Evolutionary conservation across 345 rosid species (phyloP).

Genomic region (Hibiscus syriacus): DNA sequence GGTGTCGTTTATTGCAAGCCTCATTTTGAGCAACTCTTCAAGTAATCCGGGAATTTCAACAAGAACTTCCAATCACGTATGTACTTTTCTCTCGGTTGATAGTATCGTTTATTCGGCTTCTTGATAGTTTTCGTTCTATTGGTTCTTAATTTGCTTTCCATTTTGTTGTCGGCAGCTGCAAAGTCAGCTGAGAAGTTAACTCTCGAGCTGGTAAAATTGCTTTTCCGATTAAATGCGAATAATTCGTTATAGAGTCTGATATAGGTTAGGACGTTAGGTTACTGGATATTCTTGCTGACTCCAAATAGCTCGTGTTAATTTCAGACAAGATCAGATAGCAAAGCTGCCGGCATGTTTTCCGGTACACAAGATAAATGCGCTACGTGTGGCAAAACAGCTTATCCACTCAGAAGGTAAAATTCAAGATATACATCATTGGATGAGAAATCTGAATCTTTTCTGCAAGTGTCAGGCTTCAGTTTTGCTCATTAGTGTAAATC

Average conservation of each 20-base stretch:
- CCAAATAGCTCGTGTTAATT: slow-evolving; percentile 25
- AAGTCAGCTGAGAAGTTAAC: slow-evolving; percentile 81
- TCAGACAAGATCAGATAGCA: slow-evolving; percentile 91
- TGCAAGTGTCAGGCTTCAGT: neutral
- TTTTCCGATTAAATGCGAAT: neutral
- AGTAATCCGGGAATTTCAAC: slow-evolving; percentile 84
- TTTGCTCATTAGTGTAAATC: neutral
- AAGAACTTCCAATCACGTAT: slow-evolving; percentile 92
- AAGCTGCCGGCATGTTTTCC: slow-evolving; percentile 90
- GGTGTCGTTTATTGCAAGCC: slow-evolving; percentile 96
- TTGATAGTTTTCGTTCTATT: slow-evolving; percentile 4
- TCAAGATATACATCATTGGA: neutral
- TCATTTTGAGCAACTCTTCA: slow-evolving; percentile 96
- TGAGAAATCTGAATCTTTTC: neutral
- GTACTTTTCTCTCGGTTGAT: slow-evolving; percentile 16
- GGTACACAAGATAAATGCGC: slow-evolving; percentile 98
- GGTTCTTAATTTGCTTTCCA: slow-evolving; percentile 18
- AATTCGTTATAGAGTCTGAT: neutral
- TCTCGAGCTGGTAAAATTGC: slow-evolving; percentile 69
- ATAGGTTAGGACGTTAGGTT: neutral
- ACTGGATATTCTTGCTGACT: slow-evolving; percentile 13
- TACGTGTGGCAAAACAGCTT: slow-evolving; percentile 92
- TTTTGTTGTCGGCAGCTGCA: slow-evolving; percentile 58
- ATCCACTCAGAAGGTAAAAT: slow-evolving; percentile 86
- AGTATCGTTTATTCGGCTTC: slow-evolving; percentile 3